Evolutionary conservation across 75 land plant species (phyloP).

Genomic region (Pinus taeda): DNA sequence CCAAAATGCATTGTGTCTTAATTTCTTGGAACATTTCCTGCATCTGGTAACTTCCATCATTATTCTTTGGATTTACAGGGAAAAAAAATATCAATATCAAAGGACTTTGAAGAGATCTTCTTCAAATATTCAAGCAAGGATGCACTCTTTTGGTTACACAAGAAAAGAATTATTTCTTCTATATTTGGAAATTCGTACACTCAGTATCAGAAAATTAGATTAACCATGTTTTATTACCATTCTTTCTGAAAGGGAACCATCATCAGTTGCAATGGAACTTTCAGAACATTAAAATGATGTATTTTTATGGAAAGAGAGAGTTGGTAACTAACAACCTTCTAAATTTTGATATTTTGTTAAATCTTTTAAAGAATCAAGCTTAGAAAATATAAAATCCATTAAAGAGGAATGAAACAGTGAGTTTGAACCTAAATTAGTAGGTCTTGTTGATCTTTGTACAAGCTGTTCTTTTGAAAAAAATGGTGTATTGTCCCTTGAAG

Average conservation of each 20-base stretch:
- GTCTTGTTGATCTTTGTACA: background rate
- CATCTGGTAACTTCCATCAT: constrained; percentile 32
- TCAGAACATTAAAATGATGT: too few relatives aligned
- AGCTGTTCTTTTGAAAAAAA: too few relatives aligned
- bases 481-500: background rate
- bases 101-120: constrained; percentile 21
- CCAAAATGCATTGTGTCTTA: constrained; percentile 9
- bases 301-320: too few relatives aligned
- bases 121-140: constrained; percentile 25
- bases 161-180: constrained; percentile 24
- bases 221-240: too few relatives aligned
- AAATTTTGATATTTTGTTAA: too few relatives aligned
- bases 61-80: constrained; percentile 26
- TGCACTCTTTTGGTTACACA: constrained; percentile 17
- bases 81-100: constrained; percentile 32
- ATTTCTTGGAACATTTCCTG: constrained; percentile 21
- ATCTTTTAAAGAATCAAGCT: too few relatives aligned
- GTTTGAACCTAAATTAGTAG: too few relatives aligned
- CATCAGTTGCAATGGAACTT: too few relatives aligned
- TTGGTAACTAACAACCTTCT: too few relatives aligned
- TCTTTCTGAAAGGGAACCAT: too few relatives aligned
- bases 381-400: too few relatives aligned
- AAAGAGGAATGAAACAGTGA: too few relatives aligned
- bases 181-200: constrained; percentile 52
- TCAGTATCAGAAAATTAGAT: background rate